A percentile compares a stretch with the other conserved stretches of the same genome.
phyloP scores from a whole-genome alignment of 768 basidiomycete genomes.

The Paxillus ammoniavirescens region DNA sequence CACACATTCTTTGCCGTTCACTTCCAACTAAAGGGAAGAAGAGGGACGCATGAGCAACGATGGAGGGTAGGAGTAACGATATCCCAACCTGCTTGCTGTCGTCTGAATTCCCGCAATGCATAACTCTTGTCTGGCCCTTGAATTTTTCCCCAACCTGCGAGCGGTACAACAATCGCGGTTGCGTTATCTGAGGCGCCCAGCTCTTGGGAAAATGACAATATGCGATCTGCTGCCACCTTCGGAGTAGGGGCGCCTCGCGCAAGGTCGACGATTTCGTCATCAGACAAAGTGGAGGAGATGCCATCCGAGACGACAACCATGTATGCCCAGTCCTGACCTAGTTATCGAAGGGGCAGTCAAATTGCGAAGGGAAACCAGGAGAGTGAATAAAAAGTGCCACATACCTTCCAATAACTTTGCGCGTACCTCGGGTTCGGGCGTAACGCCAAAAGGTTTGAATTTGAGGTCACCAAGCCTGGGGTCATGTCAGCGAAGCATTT shows the following conservation, averaged over 20 bases:
- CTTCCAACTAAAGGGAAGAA: conserved; percentile 47
- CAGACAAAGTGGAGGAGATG: conserved; percentile 85
- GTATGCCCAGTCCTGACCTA: conserved; percentile 84
- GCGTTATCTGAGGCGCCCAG: conserved; percentile 84
- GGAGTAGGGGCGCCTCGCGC: conserved; percentile 71
- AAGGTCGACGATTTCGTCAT: conserved; percentile 93
- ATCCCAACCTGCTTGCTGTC: conserved; percentile 56
- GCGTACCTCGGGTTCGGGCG: conserved; percentile 87
- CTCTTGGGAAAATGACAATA: conserved; percentile 85
- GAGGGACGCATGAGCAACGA: conserved; percentile 2
- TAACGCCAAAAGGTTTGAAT: conserved; percentile 89
- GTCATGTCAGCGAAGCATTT: conserved; percentile 4
- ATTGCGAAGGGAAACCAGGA: neutral
- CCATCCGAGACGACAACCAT: conserved; percentile 92
- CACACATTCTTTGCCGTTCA: conserved; percentile 71
- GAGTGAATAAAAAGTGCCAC: conserved; percentile 1
- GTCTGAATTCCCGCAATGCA: conserved; percentile 79
- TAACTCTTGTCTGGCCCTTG: conserved; percentile 79
- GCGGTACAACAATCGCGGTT: conserved; percentile 86
- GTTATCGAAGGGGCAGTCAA: neutral
- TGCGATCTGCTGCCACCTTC: conserved; percentile 74
- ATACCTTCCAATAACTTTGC: conserved; percentile 74
- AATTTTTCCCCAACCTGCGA: conserved; percentile 88
- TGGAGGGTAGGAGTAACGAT: neutral
- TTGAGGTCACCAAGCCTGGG: conserved; percentile 82